Evolutionary conservation across 1,284 basidiomycete genomes (phyloP), one percentile per base, ranked within the genome.

Genomic region (Cystobasidiaceae sp.): DNA sequence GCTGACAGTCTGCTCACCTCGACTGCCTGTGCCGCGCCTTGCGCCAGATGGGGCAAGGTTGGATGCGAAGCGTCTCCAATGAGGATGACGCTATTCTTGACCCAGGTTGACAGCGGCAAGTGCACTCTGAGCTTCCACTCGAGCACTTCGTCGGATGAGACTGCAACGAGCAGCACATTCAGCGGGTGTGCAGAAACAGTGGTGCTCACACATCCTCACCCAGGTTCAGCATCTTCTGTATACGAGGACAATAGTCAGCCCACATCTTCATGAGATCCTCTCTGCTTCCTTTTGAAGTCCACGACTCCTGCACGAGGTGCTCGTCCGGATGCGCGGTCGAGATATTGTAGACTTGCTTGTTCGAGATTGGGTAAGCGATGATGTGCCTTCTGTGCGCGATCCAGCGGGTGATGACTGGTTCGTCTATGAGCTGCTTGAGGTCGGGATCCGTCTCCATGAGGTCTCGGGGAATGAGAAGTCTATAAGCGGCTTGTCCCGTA

Each of bases 61-160:
- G 75, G 74, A 65, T 76, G 77, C 45, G 73, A 75, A 0, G 74
- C 74, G 67, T 74, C 74, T 9, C 74, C 75, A 13, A 76, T 68
- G 5, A 76, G 70, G 0, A 72, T 71, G 3, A 70, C 61, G 37
- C 73, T 71, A 32, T 67, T 58, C 57, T 76, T 73, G 17, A 78
- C 71, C 77, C 77, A 78, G n/a, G 70, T 67, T 30, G 71, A 67
- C 2, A 78, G 57, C 1, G 77, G 75, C 37, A 70, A 48, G 68
- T 78, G 77, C 2, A 77, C 74, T 11, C 77, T 67, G 13, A 78
- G 72, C 67, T 75, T 75, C 77, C 77, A 78, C 69, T 78, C 77
- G 27, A 76, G 71, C 0, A 78, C 75, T 43, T 77, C 72, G 17
- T 74, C 77, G 54, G 74, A 72, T 9, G 74, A 74, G 0, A 76